Evolutionary conservation across 176 grass and related monocot species (phyloP).

Genomic region (Oryza longistaminata): DNA sequence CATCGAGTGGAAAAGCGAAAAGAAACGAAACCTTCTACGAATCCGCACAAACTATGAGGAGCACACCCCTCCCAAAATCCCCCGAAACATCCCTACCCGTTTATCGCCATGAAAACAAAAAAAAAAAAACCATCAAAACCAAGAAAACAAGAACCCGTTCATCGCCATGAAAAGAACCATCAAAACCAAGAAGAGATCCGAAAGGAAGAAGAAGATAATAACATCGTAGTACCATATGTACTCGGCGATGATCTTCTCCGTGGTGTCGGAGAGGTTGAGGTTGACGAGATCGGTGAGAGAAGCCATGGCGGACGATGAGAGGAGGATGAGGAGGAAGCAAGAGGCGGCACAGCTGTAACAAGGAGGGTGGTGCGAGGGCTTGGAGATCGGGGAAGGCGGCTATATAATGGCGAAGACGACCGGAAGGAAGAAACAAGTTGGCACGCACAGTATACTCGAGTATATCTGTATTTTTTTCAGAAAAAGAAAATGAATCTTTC

Average conservation of each 20-base stretch:
- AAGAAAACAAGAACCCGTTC: neutral
- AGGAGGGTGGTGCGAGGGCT: neutral
- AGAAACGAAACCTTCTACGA: neutral
- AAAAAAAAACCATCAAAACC: neutral
- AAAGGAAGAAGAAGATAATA: neutral
- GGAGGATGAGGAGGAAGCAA: neutral
- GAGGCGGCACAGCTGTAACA: neutral
- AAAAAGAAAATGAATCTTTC: too few relatives aligned
- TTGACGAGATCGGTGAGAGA: slow-evolving; percentile 94
- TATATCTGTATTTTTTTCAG: neutral
- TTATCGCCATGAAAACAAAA: neutral
- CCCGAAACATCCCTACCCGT: neutral
- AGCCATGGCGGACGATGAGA: slow-evolving; percentile 61
- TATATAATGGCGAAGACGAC: slow-evolving; percentile 43
- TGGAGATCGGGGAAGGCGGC: slow-evolving; percentile 40
- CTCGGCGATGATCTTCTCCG: slow-evolving; percentile 97
- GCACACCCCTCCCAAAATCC: neutral
- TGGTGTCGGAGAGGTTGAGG: slow-evolving; percentile 68
- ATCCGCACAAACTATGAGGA: slow-evolving; percentile 1
- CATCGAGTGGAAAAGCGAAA: neutral
- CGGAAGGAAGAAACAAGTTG: slow-evolving; percentile 26
- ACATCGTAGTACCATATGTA: slow-evolving; percentile 75
- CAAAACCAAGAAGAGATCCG: neutral
- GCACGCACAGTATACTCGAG: neutral
- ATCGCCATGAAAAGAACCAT: neutral